Percentiles rank a stretch among this genome's conserved stretches.
phyloP scores from a whole-genome alignment of 176 grass and related monocot species.

The Poa pratensis region DNA sequence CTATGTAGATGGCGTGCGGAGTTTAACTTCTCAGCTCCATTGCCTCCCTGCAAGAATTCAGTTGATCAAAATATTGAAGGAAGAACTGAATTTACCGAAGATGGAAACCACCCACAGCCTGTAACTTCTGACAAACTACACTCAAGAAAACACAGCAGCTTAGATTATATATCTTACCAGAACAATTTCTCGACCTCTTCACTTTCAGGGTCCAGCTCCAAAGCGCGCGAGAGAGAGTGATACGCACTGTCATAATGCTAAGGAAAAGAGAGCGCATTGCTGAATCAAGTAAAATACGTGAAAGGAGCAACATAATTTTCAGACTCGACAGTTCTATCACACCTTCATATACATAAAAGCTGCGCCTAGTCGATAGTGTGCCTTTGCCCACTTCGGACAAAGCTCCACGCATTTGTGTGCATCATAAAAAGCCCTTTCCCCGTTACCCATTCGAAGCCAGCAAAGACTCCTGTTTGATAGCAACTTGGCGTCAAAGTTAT shows the following conservation, averaged over 20 bases:
- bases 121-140: too few relatives aligned
- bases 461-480: constrained; percentile 3
- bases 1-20: too few relatives aligned
- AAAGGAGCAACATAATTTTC: not conserved
- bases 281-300: not conserved
- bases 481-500: constrained; percentile 22
- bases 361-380: constrained; percentile 37
- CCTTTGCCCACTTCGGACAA: constrained; percentile 40
- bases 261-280: not conserved
- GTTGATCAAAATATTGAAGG: too few relatives aligned
- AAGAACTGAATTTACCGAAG: too few relatives aligned
- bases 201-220: constrained; percentile 18
- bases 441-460: constrained; percentile 48
- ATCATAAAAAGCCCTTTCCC: constrained; percentile 38
- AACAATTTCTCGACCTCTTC: constrained; percentile 38
- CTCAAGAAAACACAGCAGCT: too few relatives aligned
- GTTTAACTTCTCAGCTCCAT: too few relatives aligned
- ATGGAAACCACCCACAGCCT: too few relatives aligned
- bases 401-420: constrained; percentile 25
- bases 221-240: not conserved
- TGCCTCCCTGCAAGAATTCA: too few relatives aligned
- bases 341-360: not conserved
- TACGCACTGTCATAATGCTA: not conserved
- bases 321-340: not conserved
- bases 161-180: not conserved